phyloP scores from a whole-genome alignment of 148 eudicot genomes.

The Polygonum maritimum region DNA sequence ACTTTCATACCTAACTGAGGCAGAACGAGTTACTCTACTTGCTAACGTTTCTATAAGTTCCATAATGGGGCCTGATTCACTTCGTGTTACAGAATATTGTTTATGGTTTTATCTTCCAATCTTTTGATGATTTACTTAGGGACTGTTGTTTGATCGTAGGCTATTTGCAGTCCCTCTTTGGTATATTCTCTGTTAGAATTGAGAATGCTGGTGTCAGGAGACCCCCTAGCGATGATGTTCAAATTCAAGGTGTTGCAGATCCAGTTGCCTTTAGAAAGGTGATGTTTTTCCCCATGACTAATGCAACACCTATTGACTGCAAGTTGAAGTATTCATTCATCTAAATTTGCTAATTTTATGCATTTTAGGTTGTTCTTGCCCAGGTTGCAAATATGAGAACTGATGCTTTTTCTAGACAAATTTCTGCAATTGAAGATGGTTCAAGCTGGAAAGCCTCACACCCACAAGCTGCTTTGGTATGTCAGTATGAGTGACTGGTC shows the following conservation, averaged over 20 bases:
- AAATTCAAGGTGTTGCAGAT: slow-evolving; percentile 67
- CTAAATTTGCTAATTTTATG: slow-evolving; percentile 9
- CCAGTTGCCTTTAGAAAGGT: slow-evolving; percentile 77
- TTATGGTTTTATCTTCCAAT: not conserved
- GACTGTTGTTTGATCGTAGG: slow-evolving; percentile 27
- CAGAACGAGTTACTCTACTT: not conserved
- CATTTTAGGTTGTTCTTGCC: slow-evolving; percentile 57
- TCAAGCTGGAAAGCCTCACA: slow-evolving; percentile 27
- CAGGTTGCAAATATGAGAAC: slow-evolving; percentile 51
- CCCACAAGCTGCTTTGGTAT: slow-evolving; percentile 46
- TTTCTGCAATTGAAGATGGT: slow-evolving; percentile 38
- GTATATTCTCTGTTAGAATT: slow-evolving; percentile 68
- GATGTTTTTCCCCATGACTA: not conserved
- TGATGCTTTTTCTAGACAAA: slow-evolving; percentile 44
- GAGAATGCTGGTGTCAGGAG: slow-evolving; percentile 78
- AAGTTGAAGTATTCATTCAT: not conserved
- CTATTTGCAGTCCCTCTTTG: slow-evolving; percentile 70
- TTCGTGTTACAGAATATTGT: not conserved
- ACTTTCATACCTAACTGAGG: not conserved
- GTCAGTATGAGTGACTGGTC: slow-evolving; percentile 12
- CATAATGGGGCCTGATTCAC: not conserved
- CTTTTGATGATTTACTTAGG: not conserved
- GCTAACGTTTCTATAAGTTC: not conserved
- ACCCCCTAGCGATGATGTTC: slow-evolving; percentile 71
- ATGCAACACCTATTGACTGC: not conserved